phyloP scores from a whole-genome alignment of 2,329 filamentous ascomycete species.

The Aspergillus pseudonomiae region DNA sequence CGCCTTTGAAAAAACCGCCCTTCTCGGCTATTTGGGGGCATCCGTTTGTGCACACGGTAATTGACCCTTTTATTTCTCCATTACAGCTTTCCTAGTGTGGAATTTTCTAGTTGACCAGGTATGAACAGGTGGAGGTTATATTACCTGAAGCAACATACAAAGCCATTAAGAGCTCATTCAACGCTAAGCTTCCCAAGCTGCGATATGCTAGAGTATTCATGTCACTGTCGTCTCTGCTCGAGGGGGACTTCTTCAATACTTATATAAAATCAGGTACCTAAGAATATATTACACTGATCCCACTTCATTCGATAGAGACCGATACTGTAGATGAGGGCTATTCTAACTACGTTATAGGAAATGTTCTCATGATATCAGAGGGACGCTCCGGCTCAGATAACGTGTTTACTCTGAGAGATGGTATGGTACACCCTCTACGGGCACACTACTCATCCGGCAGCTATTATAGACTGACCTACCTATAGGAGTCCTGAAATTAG shows the following conservation, averaged over 20 bases:
- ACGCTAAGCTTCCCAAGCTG: slow-evolving; percentile 41
- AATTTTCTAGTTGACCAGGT: slow-evolving; percentile 47
- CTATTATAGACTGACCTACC: slow-evolving; percentile 10
- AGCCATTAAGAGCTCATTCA: slow-evolving; percentile 57
- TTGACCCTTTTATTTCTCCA: background rate
- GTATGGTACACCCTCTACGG: slow-evolving; percentile 44
- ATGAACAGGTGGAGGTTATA: slow-evolving; percentile 61
- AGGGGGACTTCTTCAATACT: slow-evolving; percentile 75
- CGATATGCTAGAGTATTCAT: slow-evolving; percentile 72
- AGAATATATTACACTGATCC: background rate
- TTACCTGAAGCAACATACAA: slow-evolving; percentile 67
- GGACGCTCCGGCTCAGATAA: slow-evolving; percentile 72
- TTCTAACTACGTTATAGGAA: slow-evolving; percentile 55
- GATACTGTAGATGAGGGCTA: background rate
- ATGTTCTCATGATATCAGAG: slow-evolving; percentile 81
- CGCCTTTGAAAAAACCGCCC: slow-evolving; percentile 73
- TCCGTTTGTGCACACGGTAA: slow-evolving; percentile 69
- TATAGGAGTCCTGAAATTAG: slow-evolving; percentile 70
- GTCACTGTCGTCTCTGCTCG: slow-evolving; percentile 71
- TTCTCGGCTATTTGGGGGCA: slow-evolving; percentile 70
- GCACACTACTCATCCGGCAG: background rate
- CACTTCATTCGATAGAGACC: background rate
- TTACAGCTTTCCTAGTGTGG: background rate
- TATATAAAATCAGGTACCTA: slow-evolving; percentile 76
- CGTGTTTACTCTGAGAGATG: slow-evolving; percentile 70